Conservation (phyloP, 2,329 filamentous ascomycete species). For the Neoascochyta sp. region DNA sequence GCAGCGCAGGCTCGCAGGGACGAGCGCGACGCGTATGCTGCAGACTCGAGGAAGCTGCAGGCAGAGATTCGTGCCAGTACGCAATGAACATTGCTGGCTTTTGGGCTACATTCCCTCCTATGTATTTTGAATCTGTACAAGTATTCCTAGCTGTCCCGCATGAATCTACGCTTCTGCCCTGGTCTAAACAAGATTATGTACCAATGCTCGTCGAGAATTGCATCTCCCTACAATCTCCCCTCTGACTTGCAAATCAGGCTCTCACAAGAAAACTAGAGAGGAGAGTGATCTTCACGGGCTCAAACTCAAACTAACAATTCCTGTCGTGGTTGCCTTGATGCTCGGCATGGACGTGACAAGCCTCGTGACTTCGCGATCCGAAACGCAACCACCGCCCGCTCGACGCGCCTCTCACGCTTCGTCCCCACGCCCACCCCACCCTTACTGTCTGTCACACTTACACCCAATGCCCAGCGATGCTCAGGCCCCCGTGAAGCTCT, state of each 20-base stretch:
- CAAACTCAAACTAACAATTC: too few relatives aligned
- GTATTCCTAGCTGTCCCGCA: too few relatives aligned
- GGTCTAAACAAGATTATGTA: too few relatives aligned
- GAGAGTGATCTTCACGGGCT: too few relatives aligned
- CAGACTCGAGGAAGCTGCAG: constrained; percentile 30
- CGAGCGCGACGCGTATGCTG: constrained; percentile 30
- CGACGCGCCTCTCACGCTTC: constrained; percentile 16
- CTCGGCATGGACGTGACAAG: too few relatives aligned
- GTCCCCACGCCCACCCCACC: constrained; percentile 14
- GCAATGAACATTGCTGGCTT: constrained; percentile 11
- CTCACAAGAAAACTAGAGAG: too few relatives aligned
- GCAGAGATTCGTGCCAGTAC: constrained; percentile 35
- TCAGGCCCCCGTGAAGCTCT: constrained; percentile 68
- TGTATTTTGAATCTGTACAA: constrained; percentile 17
- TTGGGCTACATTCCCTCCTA: constrained; percentile 4
- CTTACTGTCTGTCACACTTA: constrained; percentile 13
- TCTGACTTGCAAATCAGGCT: too few relatives aligned
- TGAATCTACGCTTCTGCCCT: constrained; percentile 15
- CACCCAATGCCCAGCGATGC: constrained; percentile 41
- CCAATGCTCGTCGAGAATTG: too few relatives aligned
- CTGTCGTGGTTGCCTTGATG: too few relatives aligned
- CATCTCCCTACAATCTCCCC: too few relatives aligned
- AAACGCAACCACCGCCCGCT: constrained; percentile 3
- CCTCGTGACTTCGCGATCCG: constrained; percentile 29
- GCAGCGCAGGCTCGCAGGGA: constrained; percentile 27